A percentile compares a stretch with the other conserved stretches of the same genome.
phyloP scores from a whole-genome alignment of 106 monocot genomes.

The Cymbidium sinense region DNA sequence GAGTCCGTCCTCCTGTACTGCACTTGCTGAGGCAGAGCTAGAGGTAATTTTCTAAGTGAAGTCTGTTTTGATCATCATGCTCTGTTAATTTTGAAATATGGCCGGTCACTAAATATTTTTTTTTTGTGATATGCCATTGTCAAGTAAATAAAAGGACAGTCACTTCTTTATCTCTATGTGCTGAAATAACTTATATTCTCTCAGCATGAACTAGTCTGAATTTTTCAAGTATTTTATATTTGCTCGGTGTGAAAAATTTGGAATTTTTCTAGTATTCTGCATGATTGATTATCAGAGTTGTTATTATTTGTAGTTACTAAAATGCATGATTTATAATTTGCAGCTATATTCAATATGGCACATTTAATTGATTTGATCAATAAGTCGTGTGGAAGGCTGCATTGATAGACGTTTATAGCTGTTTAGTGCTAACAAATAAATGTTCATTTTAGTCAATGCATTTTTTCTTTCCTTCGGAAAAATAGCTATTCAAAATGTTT shows the following conservation, averaged over 20 bases:
- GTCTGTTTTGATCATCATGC: background rate
- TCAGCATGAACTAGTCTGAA: background rate
- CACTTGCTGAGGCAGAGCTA: constrained; percentile 96
- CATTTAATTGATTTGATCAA: background rate
- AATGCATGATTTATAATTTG: background rate
- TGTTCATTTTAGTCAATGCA: background rate
- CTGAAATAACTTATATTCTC: background rate
- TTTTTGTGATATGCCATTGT: constrained; percentile 3
- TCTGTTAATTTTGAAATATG: background rate
- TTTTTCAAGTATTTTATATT: background rate
- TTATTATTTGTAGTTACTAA: background rate
- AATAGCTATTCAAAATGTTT: background rate
- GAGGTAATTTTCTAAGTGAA: constrained; percentile 45
- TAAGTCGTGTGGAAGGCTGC: background rate
- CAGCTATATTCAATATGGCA: background rate
- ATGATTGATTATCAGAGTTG: background rate
- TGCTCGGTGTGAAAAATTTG: background rate
- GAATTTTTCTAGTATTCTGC: background rate
- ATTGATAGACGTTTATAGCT: background rate
- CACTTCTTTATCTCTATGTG: background rate
- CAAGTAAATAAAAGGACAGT: background rate
- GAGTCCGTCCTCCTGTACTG: constrained; percentile 96
- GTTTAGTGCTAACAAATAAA: background rate
- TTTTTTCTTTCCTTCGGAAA: background rate
- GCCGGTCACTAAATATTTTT: background rate